Conservation (phyloP, 495 filamentous ascomycete species). For the Penicillium flavigenum region DNA sequence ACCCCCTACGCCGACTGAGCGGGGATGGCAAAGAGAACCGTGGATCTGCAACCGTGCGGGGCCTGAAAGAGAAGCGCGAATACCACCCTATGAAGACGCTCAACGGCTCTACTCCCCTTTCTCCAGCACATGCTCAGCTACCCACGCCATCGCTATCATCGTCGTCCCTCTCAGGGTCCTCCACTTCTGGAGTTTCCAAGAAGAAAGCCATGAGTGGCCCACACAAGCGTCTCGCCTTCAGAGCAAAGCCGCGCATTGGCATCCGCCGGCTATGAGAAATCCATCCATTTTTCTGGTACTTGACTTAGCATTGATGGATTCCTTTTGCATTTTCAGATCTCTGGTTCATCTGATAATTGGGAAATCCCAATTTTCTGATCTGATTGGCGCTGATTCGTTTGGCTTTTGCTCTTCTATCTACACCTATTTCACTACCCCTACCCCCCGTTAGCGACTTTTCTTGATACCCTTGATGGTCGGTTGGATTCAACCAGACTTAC, state of each 20-base stretch:
- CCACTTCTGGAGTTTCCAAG: slow-evolving; percentile 16
- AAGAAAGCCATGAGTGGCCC: slow-evolving; percentile 25
- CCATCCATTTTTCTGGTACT: not conserved
- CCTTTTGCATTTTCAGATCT: not conserved
- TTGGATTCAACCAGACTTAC: slow-evolving; percentile 2
- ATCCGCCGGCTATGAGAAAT: slow-evolving; percentile 38
- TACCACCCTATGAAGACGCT: slow-evolving; percentile 8
- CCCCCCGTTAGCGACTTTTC: slow-evolving; percentile 4
- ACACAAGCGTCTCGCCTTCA: slow-evolving; percentile 30
- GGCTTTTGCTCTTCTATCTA: not conserved
- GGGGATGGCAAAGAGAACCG: slow-evolving; percentile 40
- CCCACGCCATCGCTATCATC: slow-evolving; percentile 6
- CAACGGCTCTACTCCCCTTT: not conserved
- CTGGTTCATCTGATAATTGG: not conserved
- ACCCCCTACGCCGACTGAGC: slow-evolving; percentile 25
- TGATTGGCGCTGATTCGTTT: not conserved
- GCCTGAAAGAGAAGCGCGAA: slow-evolving; percentile 16
- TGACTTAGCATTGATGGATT: not conserved
- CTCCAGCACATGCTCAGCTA: not conserved
- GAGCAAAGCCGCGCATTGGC: slow-evolving; percentile 41
- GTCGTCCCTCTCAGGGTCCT: slow-evolving; percentile 11
- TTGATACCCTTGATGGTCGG: slow-evolving; percentile 11
- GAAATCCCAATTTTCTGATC: not conserved
- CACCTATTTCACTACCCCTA: not conserved
- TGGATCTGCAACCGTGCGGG: slow-evolving; percentile 8